phyloP scores from a whole-genome alignment of 1,284 basidiomycete species.

The Sanghuangporus weigelae region DNA sequence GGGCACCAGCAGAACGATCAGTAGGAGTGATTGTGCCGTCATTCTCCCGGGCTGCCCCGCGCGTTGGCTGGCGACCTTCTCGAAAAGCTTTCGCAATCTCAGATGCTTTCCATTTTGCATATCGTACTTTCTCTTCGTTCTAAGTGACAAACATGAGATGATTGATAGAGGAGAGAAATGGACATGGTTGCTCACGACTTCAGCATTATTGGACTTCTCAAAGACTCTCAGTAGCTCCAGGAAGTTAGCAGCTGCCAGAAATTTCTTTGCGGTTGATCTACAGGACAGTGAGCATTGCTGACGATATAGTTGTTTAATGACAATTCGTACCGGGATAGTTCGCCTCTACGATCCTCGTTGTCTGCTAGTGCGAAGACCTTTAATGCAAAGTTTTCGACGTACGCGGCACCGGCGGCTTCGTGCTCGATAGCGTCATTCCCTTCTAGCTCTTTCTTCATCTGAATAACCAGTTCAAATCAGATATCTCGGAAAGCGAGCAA shows the following conservation, averaged over 20 bases:
- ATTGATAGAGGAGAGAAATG: constrained; percentile 27
- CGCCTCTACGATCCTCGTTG: constrained; percentile 79
- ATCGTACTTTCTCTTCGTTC: constrained; percentile 77
- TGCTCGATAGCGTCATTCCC: constrained; percentile 80
- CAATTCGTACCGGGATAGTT: constrained; percentile 58
- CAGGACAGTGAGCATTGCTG: not conserved
- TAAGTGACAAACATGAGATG: constrained; percentile 25
- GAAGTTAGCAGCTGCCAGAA: constrained; percentile 84
- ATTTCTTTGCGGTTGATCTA: constrained; percentile 83
- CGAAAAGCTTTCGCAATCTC: constrained; percentile 86
- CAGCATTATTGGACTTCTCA: constrained; percentile 49
- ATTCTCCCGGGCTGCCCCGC: constrained; percentile 41
- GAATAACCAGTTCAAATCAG: not conserved
- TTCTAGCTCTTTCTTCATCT: constrained; percentile 72
- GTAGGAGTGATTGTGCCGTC: not conserved
- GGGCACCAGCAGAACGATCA: not conserved
- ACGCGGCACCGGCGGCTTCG: constrained; percentile 79
- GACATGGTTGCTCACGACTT: constrained; percentile 23
- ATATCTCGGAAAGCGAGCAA: not conserved
- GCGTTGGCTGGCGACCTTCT: constrained; percentile 72
- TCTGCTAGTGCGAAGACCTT: constrained; percentile 88
- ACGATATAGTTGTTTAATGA: not conserved
- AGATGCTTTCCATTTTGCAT: constrained; percentile 90
- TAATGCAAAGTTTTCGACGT: constrained; percentile 92
- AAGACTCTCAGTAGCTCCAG: constrained; percentile 80